Conservation (phyloP, 306 rosid species). For the Calophaca sinica region DNA sequence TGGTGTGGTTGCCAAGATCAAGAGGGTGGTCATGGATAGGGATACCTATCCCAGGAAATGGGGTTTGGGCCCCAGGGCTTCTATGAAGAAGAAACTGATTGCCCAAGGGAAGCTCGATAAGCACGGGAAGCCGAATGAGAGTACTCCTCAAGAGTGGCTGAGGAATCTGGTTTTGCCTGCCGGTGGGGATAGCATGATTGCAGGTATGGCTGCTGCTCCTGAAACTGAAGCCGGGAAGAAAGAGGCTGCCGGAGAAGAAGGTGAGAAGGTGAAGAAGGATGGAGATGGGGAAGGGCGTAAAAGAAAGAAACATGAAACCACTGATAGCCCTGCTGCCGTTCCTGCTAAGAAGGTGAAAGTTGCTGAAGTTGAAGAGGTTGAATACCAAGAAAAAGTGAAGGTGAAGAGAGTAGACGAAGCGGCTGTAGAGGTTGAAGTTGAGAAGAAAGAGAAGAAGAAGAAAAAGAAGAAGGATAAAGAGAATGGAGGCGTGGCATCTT, state of each 20-base stretch:
- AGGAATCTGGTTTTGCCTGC: constrained; percentile 69
- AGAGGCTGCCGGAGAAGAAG: not conserved
- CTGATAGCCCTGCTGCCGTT: constrained; percentile 46
- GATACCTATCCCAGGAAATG: constrained; percentile 90
- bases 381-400: constrained; percentile 67
- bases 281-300: constrained; percentile 45
- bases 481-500: too few relatives aligned
- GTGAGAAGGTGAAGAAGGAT: constrained; percentile 32
- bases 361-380: constrained; percentile 46
- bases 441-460: constrained; percentile 51
- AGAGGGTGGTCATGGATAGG: constrained; percentile 92
- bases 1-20: constrained; percentile 83
- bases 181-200: constrained; percentile 71
- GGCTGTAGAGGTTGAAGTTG: constrained; percentile 36
- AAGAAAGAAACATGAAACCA: constrained; percentile 55
- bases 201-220: constrained; percentile 61
- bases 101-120: constrained; percentile 74
- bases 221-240: constrained; percentile 35
- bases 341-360: constrained; percentile 62
- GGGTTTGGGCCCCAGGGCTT: constrained; percentile 87
- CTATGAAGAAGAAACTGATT: constrained; percentile 78
- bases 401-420: constrained; percentile 48
- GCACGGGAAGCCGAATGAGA: constrained; percentile 79
- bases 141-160: constrained; percentile 74
- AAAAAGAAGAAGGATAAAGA: too few relatives aligned